A percentile compares a stretch with the other conserved stretches of the same genome.
Evolutionary conservation across 352 stramenopile species (phyloP).

Genomic region (Globisporangium echinulatum): DNA sequence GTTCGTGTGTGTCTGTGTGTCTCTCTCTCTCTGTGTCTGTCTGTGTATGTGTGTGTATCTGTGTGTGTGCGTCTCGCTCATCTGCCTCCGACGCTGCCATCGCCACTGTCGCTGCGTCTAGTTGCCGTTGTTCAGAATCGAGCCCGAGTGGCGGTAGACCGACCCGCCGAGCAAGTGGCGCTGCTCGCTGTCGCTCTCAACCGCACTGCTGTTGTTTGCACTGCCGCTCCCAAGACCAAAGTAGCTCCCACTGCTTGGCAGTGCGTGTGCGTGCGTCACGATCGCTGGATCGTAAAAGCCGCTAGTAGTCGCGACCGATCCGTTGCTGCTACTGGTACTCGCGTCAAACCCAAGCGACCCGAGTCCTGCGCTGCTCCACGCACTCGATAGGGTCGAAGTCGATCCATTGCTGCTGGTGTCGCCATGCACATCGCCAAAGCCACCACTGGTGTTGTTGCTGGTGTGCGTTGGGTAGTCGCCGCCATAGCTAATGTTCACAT

Average conservation of each 20-base stretch:
- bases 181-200: constrained; percentile 20
- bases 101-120: constrained; percentile 3
- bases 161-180: constrained; percentile 17
- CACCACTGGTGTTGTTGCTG: background rate
- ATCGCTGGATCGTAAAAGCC: constrained; percentile 50
- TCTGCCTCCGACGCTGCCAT: no score
- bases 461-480: constrained; percentile 39
- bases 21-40: constrained; percentile 11
- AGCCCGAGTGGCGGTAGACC: constrained; percentile 32
- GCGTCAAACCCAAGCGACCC: constrained; percentile 18
- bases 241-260: constrained; percentile 12
- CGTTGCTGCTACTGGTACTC: constrained; percentile 1
- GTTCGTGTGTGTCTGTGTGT: constrained; percentile 21
- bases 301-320: constrained; percentile 4
- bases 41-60: constrained; percentile 7
- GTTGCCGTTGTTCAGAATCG: constrained; percentile 46
- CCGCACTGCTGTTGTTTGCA: constrained; percentile 1
- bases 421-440: constrained; percentile 4
- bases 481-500: constrained; percentile 86
- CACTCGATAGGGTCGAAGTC: background rate
- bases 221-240: constrained; percentile 22
- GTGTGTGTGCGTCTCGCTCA: constrained; percentile 3
- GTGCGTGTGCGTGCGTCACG: constrained; percentile 20
- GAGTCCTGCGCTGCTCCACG: constrained; percentile 7
- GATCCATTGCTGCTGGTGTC: background rate